Base-by-base conservation (phyloP, 352 stramenopile species). In the Pythium vanterpoolii region DNA sequence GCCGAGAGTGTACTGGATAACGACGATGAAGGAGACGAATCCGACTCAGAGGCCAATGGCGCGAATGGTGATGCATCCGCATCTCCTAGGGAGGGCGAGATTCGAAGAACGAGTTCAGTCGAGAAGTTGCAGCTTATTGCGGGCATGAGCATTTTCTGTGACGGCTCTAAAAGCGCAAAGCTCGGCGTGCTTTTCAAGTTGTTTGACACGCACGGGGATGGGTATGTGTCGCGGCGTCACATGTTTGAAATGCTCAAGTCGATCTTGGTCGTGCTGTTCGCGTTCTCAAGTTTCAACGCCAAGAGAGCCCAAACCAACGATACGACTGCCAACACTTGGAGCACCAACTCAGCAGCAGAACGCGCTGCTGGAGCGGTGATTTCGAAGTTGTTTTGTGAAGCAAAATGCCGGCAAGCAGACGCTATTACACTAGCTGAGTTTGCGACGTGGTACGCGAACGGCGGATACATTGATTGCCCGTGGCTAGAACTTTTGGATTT, bases 401-500 rank as follows among this genome's bases (percentile, higher is more conserved):
- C 72, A 14, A 76, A 61, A 27, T 83, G 76, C 18, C 76, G 85
- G 16, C 69, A 86, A 38, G 31, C 77, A 1, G 83, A 97, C 52
- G 72, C 72, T 5, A 94, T 99, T 26, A 95, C 73, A 33, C 95
- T 98, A 46, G 79, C 94, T 36, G 90, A 98, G 54, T 99, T 99
- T 77, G 96, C 94, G 5, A 83, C 95, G 11, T 99, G 96, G 96
- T 99, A 99, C 60, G 96, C 93, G 0, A 83, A 87, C 27, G 89
- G 89, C 31, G 96, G 96, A 6, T 97, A 98, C 66, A 89, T 96
- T 66, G 90, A 94, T 42, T 98, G 95, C 58, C 89, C 93, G 13
- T 99, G 96, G 96, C 67, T 99, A 8, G 96, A 99, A 64, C 68
- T 99, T 10, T 62, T 99, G 11, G 93, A 98, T 68, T 61, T 99